Evolutionary conservation across 2,329 filamentous ascomycete species (phyloP).

Genomic region (Phaeosphaeriaceae sp.): DNA sequence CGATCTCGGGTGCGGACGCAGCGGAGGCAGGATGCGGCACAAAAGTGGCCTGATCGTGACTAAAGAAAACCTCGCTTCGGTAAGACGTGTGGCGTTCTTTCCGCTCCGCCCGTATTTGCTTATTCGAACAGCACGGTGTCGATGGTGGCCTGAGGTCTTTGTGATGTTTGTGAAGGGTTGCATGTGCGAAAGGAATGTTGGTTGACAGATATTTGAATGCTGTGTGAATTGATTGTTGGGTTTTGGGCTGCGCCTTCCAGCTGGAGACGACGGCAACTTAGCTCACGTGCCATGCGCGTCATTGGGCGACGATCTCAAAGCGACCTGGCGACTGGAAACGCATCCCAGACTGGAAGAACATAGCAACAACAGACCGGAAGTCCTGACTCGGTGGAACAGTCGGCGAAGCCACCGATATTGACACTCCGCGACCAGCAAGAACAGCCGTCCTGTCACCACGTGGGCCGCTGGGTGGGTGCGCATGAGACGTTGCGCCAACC

Average conservation of each 20-base stretch:
- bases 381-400: background rate
- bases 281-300: constrained; percentile 1
- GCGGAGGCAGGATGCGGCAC: background rate
- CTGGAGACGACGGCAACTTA: background rate
- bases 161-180: background rate
- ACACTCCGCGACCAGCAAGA: background rate
- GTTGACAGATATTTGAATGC: background rate
- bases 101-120: constrained; percentile 35
- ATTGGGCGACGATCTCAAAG: background rate
- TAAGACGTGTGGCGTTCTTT: constrained; percentile 24
- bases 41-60: constrained; percentile 25
- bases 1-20: constrained; percentile 12
- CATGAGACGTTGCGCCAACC: background rate
- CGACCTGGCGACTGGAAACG: background rate
- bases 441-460: background rate
- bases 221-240: background rate
- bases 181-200: too few species aligned
- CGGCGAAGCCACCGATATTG: background rate
- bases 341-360: background rate
- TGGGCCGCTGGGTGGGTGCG: background rate
- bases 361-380: background rate
- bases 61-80: constrained; percentile 20
- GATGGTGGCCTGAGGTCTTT: constrained; percentile 1
- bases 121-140: constrained; percentile 19
- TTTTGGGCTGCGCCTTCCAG: background rate